These are phyloP conservation scores for Arabidopsis arenosa DNA, from an alignment of 345 rosid genomes.

Conservation along the genomic window DNA sequence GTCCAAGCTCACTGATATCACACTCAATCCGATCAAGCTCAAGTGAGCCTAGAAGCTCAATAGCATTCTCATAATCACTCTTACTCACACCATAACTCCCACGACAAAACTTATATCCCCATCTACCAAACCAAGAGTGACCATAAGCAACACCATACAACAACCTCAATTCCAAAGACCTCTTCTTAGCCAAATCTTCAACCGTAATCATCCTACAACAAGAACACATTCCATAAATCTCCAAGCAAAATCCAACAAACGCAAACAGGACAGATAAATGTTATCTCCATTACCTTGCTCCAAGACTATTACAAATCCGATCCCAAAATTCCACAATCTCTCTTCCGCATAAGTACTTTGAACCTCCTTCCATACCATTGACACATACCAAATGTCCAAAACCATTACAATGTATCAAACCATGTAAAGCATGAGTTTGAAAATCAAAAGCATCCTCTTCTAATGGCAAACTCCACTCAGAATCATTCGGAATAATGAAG, in stretches of 20 bases:
- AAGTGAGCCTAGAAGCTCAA: conserved; percentile 67
- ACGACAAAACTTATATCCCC: conserved; percentile 78
- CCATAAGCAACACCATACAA: conserved; percentile 86
- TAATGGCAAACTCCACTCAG: conserved; percentile 65
- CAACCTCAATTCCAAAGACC: conserved; percentile 74
- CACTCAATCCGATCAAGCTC: conserved; percentile 56
- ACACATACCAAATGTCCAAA: conserved; percentile 82
- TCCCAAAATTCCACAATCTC: conserved; percentile 91
- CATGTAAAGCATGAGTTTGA: conserved; percentile 78
- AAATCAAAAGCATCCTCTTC: conserved; percentile 59
- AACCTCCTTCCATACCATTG: conserved; percentile 86
- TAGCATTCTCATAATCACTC: conserved; percentile 61
- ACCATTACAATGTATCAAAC: conserved; percentile 83
- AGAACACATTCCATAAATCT: conserved; percentile 22
- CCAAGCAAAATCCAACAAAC: background rate
- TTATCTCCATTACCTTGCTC: conserved; percentile 55
- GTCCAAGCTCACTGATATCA: conserved; percentile 49
- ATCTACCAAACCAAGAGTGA: conserved; percentile 86
- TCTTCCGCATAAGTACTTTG: conserved; percentile 67
- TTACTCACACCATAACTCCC: conserved; percentile 83
- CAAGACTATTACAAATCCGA: conserved; percentile 62
- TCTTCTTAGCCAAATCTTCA: conserved; percentile 73
- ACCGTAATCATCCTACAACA: conserved; percentile 67
- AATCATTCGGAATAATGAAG: conserved; percentile 65
- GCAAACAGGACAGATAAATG: background rate